Evolutionary conservation across 768 basidiomycete species (phyloP).

Genomic region (Boletus coccyginus): DNA sequence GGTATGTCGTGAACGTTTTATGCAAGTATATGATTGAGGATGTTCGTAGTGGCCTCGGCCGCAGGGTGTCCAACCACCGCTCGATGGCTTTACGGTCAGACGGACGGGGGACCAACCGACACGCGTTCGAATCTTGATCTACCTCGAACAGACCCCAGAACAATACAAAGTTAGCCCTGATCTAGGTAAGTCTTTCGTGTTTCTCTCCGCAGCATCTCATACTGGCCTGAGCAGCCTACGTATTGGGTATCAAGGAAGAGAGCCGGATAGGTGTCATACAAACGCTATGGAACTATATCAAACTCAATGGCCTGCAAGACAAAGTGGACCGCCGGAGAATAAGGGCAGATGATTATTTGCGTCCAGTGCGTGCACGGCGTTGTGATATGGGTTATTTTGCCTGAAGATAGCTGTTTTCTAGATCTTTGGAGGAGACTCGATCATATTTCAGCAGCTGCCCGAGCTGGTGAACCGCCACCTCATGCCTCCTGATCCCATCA

Average conservation of each 20-base stretch:
- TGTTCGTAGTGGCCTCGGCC: conserved; percentile 57
- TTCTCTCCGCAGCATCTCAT: conserved; percentile 2
- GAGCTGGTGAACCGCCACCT: conserved; percentile 84
- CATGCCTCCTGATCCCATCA: conserved; percentile 71
- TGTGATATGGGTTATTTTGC: neutral
- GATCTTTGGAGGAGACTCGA: conserved; percentile 69
- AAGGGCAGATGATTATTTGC: conserved; percentile 63
- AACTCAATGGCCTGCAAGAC: conserved; percentile 77
- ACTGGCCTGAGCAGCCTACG: conserved; percentile 38
- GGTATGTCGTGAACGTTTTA: conserved; percentile 41
- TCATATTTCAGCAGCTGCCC: conserved; percentile 78
- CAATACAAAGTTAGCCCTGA: conserved; percentile 79
- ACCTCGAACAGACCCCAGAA: conserved; percentile 84
- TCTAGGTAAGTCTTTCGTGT: conserved; percentile 45
- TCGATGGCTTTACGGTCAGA: conserved; percentile 86
- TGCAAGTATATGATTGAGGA: neutral
- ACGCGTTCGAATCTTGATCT: conserved; percentile 77
- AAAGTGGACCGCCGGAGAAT: conserved; percentile 74
- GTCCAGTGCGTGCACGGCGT: conserved; percentile 45
- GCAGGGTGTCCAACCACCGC: conserved; percentile 51
- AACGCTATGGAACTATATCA: conserved; percentile 91
- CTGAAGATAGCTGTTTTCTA: conserved; percentile 24
- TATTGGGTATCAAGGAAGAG: conserved; percentile 82
- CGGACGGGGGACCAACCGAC: conserved; percentile 79
- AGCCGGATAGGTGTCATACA: conserved; percentile 79